Conservation (phyloP, 2,329 filamentous ascomycete species). For the Fusarium clavum region DNA sequence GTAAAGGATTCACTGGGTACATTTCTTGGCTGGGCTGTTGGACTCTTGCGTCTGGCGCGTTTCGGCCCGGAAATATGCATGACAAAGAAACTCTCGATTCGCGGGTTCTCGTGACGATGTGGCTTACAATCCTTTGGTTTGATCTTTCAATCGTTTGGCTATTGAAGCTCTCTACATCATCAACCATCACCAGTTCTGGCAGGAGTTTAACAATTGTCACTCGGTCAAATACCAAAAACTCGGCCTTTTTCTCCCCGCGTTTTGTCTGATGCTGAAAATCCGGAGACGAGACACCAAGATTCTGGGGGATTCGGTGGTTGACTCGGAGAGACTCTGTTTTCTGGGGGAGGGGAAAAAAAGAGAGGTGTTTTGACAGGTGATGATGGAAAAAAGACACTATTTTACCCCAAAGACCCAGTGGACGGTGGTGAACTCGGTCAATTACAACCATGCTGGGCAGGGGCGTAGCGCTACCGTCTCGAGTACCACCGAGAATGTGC, state of each 20-base stretch:
- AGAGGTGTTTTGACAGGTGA: conserved; percentile 8
- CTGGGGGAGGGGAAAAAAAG: conserved; percentile 27
- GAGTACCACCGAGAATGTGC: conserved; percentile 52
- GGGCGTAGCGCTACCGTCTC: conserved; percentile 43
- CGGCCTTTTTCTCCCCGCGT: conserved; percentile 33
- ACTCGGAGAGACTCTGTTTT: conserved; percentile 41
- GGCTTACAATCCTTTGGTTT: neutral
- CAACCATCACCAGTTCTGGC: neutral
- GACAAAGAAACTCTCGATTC: conserved; percentile 29
- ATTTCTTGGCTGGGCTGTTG: conserved; percentile 7
- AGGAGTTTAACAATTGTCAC: neutral
- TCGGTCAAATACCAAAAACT: conserved; percentile 19
- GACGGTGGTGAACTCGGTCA: conserved; percentile 44
- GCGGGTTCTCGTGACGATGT: conserved; percentile 39
- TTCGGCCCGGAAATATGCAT: conserved; percentile 46
- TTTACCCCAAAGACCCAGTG: conserved; percentile 17
- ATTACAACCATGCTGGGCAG: conserved; percentile 45
- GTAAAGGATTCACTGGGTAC: neutral
- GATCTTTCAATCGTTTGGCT: neutral
- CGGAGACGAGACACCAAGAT: conserved; percentile 16
- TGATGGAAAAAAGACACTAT: conserved; percentile 7
- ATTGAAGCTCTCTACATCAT: neutral
- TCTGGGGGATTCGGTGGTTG: conserved; percentile 40
- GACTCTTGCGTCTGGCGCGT: conserved; percentile 26
- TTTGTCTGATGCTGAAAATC: conserved; percentile 20